A percentile compares a stretch with the other conserved stretches of the same genome.
Conservation (phyloP, 2,329 filamentous ascomycete genomes). For the Colletotrichum sp. region DNA sequence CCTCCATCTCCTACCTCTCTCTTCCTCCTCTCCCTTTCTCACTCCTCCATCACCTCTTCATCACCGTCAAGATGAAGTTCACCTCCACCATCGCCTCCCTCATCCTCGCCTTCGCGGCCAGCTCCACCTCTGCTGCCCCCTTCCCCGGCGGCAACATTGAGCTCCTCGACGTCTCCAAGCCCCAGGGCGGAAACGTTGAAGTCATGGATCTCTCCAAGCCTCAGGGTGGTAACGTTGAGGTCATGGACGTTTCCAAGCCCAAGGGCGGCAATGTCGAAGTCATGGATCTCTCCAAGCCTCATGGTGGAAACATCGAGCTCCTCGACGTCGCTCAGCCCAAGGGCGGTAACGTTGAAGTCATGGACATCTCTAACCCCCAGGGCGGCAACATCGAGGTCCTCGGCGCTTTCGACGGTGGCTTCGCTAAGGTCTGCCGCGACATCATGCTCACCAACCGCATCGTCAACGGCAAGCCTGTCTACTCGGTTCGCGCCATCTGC, state of each 20-base stretch:
- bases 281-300: not conserved
- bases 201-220: not conserved
- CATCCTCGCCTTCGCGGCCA: not conserved
- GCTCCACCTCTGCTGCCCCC: not conserved
- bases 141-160: not conserved
- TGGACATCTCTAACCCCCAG: not conserved
- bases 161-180: not conserved
- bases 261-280: not conserved
- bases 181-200: not conserved
- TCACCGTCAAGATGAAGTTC: conserved; percentile 6
- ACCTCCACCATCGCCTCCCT: not conserved
- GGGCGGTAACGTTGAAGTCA: not conserved
- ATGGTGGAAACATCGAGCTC: not conserved
- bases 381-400: not conserved
- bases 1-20: not conserved
- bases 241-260: not conserved
- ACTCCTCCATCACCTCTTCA: not conserved
- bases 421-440: not conserved
- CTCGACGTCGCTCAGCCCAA: not conserved
- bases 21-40: not conserved
- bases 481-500: conserved; percentile 6
- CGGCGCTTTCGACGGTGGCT: not conserved
- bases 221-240: not conserved
- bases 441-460: not conserved
- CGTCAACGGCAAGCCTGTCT: not conserved